These are phyloP conservation scores for Farysia itapuensis DNA, from an alignment of 1,284 basidiomycete genomes.

Conservation along the genomic window DNA sequence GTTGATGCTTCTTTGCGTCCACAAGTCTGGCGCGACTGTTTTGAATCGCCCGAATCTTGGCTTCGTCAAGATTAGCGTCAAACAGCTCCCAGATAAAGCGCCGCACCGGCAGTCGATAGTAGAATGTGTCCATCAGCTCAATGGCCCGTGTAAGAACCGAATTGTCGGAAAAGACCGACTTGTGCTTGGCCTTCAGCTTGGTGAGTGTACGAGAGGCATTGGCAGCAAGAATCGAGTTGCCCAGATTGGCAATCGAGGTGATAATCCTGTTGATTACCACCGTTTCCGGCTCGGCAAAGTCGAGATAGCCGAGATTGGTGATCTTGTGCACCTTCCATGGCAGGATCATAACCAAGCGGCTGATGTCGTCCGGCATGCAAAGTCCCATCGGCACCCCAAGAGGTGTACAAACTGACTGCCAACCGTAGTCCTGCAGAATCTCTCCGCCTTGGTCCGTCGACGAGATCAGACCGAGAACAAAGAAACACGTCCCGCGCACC, in stretches of 20 bases:
- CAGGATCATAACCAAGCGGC: constrained; percentile 80
- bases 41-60: constrained; percentile 13
- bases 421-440: constrained; percentile 83
- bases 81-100: constrained; percentile 91
- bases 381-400: constrained; percentile 85
- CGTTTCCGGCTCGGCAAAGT: constrained; percentile 63
- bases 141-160: constrained; percentile 46
- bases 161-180: constrained; percentile 30
- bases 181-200: constrained; percentile 64
- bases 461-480: constrained; percentile 82
- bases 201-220: constrained; percentile 46
- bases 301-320: constrained; percentile 16
- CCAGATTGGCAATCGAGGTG: constrained; percentile 85
- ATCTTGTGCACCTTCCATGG: constrained; percentile 66
- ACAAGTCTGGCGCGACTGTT: constrained; percentile 16
- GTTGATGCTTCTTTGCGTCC: constrained; percentile 9
- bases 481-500: constrained; percentile 94
- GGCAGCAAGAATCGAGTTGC: constrained; percentile 86
- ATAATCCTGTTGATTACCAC: constrained; percentile 78
- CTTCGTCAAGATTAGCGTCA: constrained; percentile 62
- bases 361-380: constrained; percentile 80
- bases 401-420: constrained; percentile 76
- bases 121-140: constrained; percentile 63
- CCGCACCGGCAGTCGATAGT: constrained; percentile 77
- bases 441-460: constrained; percentile 75